These are phyloP conservation scores for Primulina eburnea DNA, from an alignment of 257 asterid genomes.

Conservation along the genomic window DNA sequence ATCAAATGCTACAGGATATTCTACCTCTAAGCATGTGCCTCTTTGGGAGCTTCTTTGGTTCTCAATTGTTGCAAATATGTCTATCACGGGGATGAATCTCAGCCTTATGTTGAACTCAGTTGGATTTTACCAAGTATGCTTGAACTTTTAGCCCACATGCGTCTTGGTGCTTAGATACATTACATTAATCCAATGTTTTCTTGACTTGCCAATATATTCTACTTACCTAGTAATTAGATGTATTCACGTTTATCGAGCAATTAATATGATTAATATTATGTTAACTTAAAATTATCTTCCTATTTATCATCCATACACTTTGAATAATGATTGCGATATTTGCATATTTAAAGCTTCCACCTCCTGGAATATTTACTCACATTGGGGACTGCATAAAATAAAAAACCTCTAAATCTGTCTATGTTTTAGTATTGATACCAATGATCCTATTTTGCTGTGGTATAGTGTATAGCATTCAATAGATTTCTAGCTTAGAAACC, in stretches of 20 bases:
- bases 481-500: not conserved
- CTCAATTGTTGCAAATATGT: slow-evolving; percentile 85
- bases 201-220: slow-evolving; percentile 13
- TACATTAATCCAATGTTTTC: not conserved
- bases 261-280: slow-evolving; percentile 4
- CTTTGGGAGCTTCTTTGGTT: slow-evolving; percentile 99
- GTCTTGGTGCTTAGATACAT: slow-evolving; percentile 15
- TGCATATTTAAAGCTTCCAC: not conserved
- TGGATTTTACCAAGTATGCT: slow-evolving; percentile 91
- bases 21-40: slow-evolving; percentile 87
- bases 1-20: slow-evolving; percentile 84
- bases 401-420: not conserved
- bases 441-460: not conserved
- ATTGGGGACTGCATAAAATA: not conserved
- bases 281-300: not conserved
- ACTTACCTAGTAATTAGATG: not conserved
- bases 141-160: slow-evolving; percentile 19
- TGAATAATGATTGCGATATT: not conserved
- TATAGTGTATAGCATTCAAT: not conserved
- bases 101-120: slow-evolving; percentile 99
- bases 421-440: not conserved
- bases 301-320: not conserved
- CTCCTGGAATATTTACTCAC: not conserved
- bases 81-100: slow-evolving; percentile 94
- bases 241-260: not conserved